A percentile compares a stretch with the other conserved stretches of the same genome.
phyloP scores from a whole-genome alignment of 2,329 filamentous ascomycete genomes.

The Neofusicoccum kwambonambiense region DNA sequence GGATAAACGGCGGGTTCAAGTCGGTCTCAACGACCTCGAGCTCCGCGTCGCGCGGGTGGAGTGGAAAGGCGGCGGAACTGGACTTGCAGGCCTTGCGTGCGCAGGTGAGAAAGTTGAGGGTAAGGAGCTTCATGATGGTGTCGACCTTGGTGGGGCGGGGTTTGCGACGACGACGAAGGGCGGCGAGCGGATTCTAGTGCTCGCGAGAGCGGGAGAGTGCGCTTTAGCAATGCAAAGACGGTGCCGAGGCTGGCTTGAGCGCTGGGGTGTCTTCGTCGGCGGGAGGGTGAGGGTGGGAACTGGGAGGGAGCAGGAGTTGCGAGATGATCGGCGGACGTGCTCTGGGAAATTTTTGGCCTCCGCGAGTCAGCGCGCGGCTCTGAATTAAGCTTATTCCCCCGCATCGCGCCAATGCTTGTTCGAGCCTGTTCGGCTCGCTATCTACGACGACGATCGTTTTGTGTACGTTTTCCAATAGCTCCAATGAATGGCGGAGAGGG shows the following conservation, averaged over 20 bases:
- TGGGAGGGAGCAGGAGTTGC: background rate
- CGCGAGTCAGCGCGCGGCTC: constrained; percentile 15
- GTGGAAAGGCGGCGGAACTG: constrained; percentile 74
- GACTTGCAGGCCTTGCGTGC: constrained; percentile 93
- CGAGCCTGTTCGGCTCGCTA: background rate
- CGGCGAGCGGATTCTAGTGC: background rate
- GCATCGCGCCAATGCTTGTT: constrained; percentile 3
- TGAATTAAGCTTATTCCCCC: constrained; percentile 19
- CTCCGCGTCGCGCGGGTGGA: constrained; percentile 90
- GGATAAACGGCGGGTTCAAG: constrained; percentile 74
- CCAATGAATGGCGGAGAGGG: background rate
- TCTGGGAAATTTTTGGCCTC: constrained; percentile 17
- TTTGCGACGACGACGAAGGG: background rate
- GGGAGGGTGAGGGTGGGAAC: background rate
- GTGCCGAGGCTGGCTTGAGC: no score
- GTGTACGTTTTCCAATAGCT: background rate
- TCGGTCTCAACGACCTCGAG: constrained; percentile 82
- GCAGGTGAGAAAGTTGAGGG: constrained; percentile 94
- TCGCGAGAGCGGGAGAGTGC: background rate
- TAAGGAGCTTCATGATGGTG: constrained; percentile 83
- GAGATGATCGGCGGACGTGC: background rate
- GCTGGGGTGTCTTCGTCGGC: background rate
- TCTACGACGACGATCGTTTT: no score
- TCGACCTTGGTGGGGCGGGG: background rate
- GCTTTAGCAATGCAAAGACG: background rate